Evolutionary conservation across 2,329 filamentous ascomycete species (phyloP), one percentile per base, ranked within the genome.

Genomic region (Colletotrichum tamarilloi): DNA sequence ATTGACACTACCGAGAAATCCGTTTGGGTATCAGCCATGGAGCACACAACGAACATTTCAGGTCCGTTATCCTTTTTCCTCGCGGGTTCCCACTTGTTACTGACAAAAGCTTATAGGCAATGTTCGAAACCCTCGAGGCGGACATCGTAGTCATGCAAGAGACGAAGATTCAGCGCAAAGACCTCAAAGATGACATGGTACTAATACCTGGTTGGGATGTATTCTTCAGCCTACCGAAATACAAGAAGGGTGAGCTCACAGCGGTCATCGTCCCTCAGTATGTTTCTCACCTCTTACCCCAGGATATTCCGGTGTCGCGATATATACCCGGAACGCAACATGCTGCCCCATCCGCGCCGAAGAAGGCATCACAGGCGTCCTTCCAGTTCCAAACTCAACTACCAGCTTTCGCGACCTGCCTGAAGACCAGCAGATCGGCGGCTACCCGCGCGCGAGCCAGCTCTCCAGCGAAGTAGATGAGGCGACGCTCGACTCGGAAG

Each of bases 111-210:
- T 3, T 2, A 22, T 72, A 94, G 92, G 89, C 92, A 76, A 98
- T 98, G 97, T 98, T 99, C 83, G 94, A 98, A 77, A 94, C 93
- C 56, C 89, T 99, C 7, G 94, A 97, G 81, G 92, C 95, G 66
- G 97, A 99, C 81, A 97, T 99, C 75, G 91, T 98, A 22, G 89
- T 98, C 72, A 95, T 98, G 86, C 97, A 99, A 82, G 97, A 98
- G 83, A 92, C 95, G 56, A 99, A 98, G 84, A 98, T 98, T 53
- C 97, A 98, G 80, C 90, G 93, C 70, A 98, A 98, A 80, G 95
- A 98, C 77, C 86, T 99, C 1, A 89, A 88, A 53, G 97, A 98
- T 87, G 97, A 98, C 77, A 98, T 98, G 95, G 95, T 98, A 11
- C 86, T 98, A 42, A 91, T 98, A 0, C 92, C 94, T 0, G 97